Percentiles rank a stretch among this genome's conserved stretches.
Conservation (phyloP, 257 asterid species). For the Phtheirospermum japonicum region DNA sequence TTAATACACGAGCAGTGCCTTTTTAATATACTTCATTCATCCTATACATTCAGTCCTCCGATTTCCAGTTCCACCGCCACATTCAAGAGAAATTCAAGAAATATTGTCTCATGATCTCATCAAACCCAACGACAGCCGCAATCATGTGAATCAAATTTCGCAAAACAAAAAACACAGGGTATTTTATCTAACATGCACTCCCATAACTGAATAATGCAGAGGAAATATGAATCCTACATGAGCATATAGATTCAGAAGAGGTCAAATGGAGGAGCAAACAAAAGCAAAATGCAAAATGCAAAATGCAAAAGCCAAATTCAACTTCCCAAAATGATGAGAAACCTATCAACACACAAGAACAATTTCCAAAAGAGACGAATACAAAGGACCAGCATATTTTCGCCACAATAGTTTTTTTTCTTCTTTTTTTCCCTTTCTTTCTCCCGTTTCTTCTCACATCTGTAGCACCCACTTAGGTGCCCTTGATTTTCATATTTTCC, state of each 20-base stretch:
- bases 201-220: slow-evolving; percentile 18
- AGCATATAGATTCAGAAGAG: slow-evolving; percentile 3
- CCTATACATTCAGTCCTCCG: too few species aligned
- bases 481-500: neutral
- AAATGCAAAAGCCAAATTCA: slow-evolving; percentile 20
- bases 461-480: slow-evolving; percentile 17
- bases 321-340: slow-evolving; percentile 5
- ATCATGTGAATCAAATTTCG: too few species aligned
- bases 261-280: slow-evolving; percentile 24
- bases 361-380: slow-evolving; percentile 6
- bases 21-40: too few species aligned
- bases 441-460: slow-evolving; percentile 1
- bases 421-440: too few species aligned
- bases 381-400: slow-evolving; percentile 15
- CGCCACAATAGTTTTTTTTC: slow-evolving; percentile 12
- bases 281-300: slow-evolving; percentile 24
- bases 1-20: too few species aligned
- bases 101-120: too few species aligned
- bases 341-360: slow-evolving; percentile 26
- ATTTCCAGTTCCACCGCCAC: too few species aligned
- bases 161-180: too few species aligned
- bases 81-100: too few species aligned
- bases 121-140: too few species aligned
- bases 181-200: slow-evolving; percentile 8
- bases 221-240: slow-evolving; percentile 5